A percentile compares a stretch with the other conserved stretches of the same genome.
Evolutionary conservation across 306 rosid species (phyloP).

Genomic region (Cajanus cajan): DNA sequence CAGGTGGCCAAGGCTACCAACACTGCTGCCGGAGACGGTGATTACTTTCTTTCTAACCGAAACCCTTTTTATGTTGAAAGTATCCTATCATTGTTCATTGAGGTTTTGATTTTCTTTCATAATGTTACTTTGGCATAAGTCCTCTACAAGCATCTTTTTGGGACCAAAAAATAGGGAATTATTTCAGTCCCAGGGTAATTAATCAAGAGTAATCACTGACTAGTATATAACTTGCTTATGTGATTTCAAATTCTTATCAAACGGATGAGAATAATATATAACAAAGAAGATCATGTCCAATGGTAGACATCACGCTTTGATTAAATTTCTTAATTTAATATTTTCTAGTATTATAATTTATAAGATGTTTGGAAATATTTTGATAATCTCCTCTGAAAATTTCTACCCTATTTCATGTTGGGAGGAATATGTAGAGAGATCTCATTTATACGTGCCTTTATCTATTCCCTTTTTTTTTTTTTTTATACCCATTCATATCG

Average conservation of each 20-base stretch:
- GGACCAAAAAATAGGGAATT: neutral
- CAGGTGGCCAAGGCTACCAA: slow-evolving; percentile 95
- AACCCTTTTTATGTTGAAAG: neutral
- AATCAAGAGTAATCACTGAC: neutral
- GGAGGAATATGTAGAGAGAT: neutral
- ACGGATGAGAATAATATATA: neutral
- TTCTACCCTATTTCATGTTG: neutral
- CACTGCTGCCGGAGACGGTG: slow-evolving; percentile 91
- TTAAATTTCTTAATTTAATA: neutral
- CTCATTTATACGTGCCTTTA: neutral
- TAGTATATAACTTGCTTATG: neutral
- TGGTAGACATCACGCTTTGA: neutral
- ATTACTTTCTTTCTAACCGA: neutral
- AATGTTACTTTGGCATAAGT: neutral
- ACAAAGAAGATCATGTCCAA: neutral
- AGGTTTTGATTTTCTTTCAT: slow-evolving; percentile 4
- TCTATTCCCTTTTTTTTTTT: neutral
- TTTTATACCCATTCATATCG: neutral
- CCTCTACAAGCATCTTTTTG: neutral
- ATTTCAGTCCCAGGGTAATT: neutral
- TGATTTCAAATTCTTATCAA: neutral
- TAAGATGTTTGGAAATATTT: neutral
- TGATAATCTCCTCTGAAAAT: neutral
- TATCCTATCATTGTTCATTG: neutral
- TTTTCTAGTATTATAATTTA: neutral